These are phyloP conservation scores for Yamadazyma oceani DNA, from an alignment of 1,139 yeast genomes.

Conservation along the genomic window DNA sequence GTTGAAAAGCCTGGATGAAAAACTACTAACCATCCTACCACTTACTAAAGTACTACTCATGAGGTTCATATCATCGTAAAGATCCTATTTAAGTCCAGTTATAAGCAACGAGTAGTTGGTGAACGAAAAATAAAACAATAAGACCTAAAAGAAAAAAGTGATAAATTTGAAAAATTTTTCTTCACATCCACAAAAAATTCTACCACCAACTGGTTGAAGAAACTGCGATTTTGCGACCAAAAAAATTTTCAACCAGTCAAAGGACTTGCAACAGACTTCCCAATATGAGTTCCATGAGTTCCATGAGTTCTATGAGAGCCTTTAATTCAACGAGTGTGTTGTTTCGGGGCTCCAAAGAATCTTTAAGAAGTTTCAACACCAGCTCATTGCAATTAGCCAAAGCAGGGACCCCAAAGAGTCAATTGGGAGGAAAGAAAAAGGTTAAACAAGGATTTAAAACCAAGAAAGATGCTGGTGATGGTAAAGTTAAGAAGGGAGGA, in stretches of 20 bases:
- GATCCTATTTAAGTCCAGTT: neutral
- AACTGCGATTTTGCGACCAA: slow-evolving; percentile 2
- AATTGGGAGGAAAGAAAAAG: slow-evolving; percentile 28
- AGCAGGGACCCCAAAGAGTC: slow-evolving; percentile 16
- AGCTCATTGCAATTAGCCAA: slow-evolving; percentile 16
- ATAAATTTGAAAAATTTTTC: slow-evolving; percentile 1
- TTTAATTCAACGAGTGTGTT: neutral
- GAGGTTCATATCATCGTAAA: slow-evolving; percentile 6
- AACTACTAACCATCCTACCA: no score
- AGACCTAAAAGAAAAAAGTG: neutral
- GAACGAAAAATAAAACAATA: neutral
- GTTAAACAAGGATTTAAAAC: slow-evolving; percentile 27
- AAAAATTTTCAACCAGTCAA: neutral
- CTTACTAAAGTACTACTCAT: neutral
- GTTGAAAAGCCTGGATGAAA: no score
- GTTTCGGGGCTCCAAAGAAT: neutral
- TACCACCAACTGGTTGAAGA: no score
- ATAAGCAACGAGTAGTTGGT: no score
- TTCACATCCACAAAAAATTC: no score
- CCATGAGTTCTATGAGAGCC: neutral
- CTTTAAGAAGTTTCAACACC: slow-evolving; percentile 8
- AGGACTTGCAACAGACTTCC: neutral
- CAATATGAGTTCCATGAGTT: neutral
- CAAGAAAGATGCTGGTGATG: slow-evolving; percentile 16
- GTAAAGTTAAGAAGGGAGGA: slow-evolving; percentile 39